Percentiles rank a stretch among this genome's conserved stretches.
phyloP scores from a whole-genome alignment of 1,284 basidiomycete genomes.

The Porogramme epimiltina region DNA sequence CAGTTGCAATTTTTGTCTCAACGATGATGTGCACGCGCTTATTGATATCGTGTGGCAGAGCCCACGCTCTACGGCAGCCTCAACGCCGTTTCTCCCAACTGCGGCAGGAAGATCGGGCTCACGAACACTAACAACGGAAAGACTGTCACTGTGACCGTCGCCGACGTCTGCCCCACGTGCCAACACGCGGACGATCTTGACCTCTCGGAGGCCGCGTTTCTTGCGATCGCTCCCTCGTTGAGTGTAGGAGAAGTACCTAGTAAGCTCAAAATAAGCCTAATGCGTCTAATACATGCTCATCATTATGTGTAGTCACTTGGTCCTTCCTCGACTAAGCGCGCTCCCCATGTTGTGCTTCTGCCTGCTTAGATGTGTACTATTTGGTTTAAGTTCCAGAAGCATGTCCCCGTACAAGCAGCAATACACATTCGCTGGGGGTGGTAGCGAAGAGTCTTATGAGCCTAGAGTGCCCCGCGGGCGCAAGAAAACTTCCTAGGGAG shows the following conservation, averaged over 20 bases:
- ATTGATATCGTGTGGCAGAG: slow-evolving; percentile 34
- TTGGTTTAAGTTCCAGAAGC: slow-evolving; percentile 26
- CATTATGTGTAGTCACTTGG: slow-evolving; percentile 48
- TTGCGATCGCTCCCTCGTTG: slow-evolving; percentile 53
- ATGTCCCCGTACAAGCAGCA: slow-evolving; percentile 21
- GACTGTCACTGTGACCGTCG: slow-evolving; percentile 64
- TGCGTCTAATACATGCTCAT: background rate
- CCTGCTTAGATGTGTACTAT: slow-evolving; percentile 9
- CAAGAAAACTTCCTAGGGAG: too few relatives aligned
- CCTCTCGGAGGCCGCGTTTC: slow-evolving; percentile 78
- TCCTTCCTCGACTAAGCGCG: slow-evolving; percentile 37
- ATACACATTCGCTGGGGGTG: slow-evolving; percentile 20
- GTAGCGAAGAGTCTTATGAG: slow-evolving; percentile 29
- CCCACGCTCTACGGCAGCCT: slow-evolving; percentile 54
- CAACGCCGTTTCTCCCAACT: slow-evolving; percentile 53
- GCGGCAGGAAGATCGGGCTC: slow-evolving; percentile 67
- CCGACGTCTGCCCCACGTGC: slow-evolving; percentile 88
- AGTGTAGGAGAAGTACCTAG: slow-evolving; percentile 63
- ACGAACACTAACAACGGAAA: slow-evolving; percentile 61
- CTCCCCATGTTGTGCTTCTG: slow-evolving; percentile 2
- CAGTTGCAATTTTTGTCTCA: slow-evolving; percentile 26
- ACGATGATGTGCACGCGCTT: too few relatives aligned
- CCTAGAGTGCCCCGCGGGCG: slow-evolving; percentile 43
- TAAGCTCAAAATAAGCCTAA: slow-evolving; percentile 35
- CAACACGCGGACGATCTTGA: slow-evolving; percentile 69